A percentile compares a stretch with the other conserved stretches of the same genome.
Evolutionary conservation across 176 grass and related monocot species (phyloP).

Genomic region (Oryza punctata): DNA sequence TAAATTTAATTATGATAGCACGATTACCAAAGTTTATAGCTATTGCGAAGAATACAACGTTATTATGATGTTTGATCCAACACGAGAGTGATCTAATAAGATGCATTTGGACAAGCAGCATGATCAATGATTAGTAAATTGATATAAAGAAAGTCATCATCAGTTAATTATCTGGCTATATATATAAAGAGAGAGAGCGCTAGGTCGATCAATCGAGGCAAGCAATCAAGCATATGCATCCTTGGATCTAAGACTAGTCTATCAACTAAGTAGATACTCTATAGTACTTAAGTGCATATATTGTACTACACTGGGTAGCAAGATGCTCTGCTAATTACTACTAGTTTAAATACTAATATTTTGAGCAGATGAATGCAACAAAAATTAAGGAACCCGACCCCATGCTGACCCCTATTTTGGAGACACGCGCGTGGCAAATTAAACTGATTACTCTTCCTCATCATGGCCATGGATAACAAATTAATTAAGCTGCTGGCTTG

Average conservation of each 20-base stretch:
- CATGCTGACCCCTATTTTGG: neutral
- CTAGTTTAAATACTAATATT: no score
- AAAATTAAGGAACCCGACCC: neutral
- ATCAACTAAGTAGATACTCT: no score
- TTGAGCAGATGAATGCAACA: neutral
- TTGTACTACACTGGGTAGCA: no score
- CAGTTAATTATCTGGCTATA: neutral
- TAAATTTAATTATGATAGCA: neutral
- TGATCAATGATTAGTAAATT: neutral
- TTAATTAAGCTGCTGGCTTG: no score
- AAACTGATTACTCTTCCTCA: neutral
- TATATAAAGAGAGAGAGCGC: no score
- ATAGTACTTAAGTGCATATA: no score
- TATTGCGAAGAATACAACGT: neutral
- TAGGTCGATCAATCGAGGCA: no score
- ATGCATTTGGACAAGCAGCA: neutral
- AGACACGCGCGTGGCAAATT: neutral
- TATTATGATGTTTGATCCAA: neutral
- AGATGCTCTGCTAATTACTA: neutral
- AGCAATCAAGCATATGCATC: no score
- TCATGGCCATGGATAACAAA: no score
- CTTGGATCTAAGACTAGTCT: no score
- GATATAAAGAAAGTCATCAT: neutral
- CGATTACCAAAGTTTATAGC: neutral
- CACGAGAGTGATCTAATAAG: no score